Base-by-base conservation (phyloP, 2,329 filamentous ascomycete species). In the Sordariomycetes sp. region DNA sequence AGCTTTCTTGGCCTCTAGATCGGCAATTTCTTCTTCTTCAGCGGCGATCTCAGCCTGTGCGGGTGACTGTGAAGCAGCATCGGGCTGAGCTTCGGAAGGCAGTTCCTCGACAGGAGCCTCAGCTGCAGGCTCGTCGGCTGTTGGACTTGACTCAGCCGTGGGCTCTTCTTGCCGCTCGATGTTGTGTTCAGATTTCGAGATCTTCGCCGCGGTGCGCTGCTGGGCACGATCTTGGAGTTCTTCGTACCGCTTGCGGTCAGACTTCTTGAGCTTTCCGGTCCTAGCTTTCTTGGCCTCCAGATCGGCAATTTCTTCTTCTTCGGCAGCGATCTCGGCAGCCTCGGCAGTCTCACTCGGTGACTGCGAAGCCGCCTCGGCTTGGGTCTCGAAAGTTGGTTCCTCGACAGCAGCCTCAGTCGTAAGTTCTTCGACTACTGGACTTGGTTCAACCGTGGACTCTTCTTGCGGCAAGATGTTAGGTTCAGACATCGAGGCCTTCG, bases 71-170 rank as follows among this genome's bases (percentile, higher is more conserved):
- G 25, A 15, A 16, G 42, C 25, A 12, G 34, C 36, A 6, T 37
- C 38, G 40, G 34, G 33, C 17, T 34, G 24, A 5, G 33, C 5
- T 4, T 9, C 8, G 15, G 28, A 7, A 18, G 18, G 20, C 19
- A n/a, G 17, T 24, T 10, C 31, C 15, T 9, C 21, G 40, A 26
- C 12, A 19, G 23, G 31, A 6, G 20, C 10, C 39, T 63, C 56
- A 25, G 42, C 35, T 24, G 35, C 23, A 29, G 49, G 48, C 54
- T 57, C 20, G 53, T 50, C 58, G 30, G 62, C 62, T 6, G 41
- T 39, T 9, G 36, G 35, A 6, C 37, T 34, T 15, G 9, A 14
- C 6, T 42, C 43, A 27, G 40, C 39, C 17, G 36, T 39, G 16
- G 39, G 41, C 5, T 41, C 46, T 4, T 41, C 46, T 7, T 40